These are phyloP conservation scores for Jaenimonas drosophilae DNA, from an alignment of 208 protist genomes.

Conservation along the genomic window DNA sequence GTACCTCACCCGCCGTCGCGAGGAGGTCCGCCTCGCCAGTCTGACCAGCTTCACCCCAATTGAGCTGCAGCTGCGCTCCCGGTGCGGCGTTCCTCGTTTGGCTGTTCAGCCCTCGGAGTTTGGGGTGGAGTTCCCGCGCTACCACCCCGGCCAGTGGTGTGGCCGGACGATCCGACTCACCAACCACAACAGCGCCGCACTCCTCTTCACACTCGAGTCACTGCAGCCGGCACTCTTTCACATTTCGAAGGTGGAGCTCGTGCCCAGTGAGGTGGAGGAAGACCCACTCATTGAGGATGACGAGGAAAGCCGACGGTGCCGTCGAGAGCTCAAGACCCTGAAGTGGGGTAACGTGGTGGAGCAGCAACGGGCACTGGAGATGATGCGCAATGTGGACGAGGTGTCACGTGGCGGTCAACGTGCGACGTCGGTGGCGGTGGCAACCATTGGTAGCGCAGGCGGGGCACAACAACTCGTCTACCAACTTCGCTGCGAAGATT, in stretches of 20 bases:
- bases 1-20: constrained; percentile 41
- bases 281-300: constrained; percentile 24
- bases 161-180: constrained; percentile 60
- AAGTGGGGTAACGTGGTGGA: constrained; percentile 15
- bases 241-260: constrained; percentile 9
- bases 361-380: constrained; percentile 9
- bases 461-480: constrained; percentile 14
- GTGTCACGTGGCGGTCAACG: too few relatives aligned
- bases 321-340: constrained; percentile 5
- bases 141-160: constrained; percentile 16
- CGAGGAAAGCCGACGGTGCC: constrained; percentile 12
- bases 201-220: constrained; percentile 47
- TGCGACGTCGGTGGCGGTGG: too few relatives aligned
- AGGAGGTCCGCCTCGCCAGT: constrained; percentile 32
- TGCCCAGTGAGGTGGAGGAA: constrained; percentile 22
- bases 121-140: constrained; percentile 33
- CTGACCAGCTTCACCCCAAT: constrained; percentile 60
- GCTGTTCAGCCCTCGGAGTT: constrained; percentile 56
- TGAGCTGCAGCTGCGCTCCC: constrained; percentile 68
- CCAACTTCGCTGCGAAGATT: constrained; percentile 42
- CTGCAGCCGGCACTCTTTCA: constrained; percentile 11
- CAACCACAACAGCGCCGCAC: constrained; percentile 60
- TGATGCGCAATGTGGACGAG: too few relatives aligned
- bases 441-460: neutral
- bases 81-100: constrained; percentile 57